Conservation (phyloP, 768 basidiomycete species). For the Xerocomus spinulosus region DNA sequence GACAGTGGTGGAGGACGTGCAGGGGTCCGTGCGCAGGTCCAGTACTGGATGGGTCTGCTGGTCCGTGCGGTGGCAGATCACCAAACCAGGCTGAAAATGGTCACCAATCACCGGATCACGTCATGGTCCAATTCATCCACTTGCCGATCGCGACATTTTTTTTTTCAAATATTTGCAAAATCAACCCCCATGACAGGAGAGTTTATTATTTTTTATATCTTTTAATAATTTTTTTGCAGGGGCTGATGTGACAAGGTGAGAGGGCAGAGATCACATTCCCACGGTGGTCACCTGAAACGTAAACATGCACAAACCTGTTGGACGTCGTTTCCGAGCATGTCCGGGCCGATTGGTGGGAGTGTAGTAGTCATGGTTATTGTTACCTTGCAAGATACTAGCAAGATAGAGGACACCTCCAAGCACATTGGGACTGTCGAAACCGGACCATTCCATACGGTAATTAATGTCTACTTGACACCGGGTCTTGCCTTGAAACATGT, state of each 20-base stretch:
- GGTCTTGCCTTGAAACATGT: conserved; percentile 20
- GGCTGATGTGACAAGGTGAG: neutral
- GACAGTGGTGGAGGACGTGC: neutral
- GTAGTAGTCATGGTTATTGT: neutral
- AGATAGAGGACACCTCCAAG: too few species aligned
- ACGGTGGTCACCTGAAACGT: neutral
- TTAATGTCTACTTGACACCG: conserved; percentile 1
- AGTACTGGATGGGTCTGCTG: too few species aligned
- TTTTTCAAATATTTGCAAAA: conserved; percentile 18
- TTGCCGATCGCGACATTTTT: conserved; percentile 31
- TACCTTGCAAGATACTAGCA: neutral
- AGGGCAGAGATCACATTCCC: neutral
- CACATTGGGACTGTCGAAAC: too few species aligned
- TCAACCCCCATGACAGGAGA: conserved; percentile 1
- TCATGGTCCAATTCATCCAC: conserved; percentile 27
- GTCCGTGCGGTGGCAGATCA: conserved; percentile 32
- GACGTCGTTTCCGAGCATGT: too few species aligned
- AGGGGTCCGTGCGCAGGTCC: too few species aligned
- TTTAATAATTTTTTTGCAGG: neutral
- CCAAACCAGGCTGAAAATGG: conserved; percentile 13
- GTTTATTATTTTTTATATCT: neutral
- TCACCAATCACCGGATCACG: conserved; percentile 29
- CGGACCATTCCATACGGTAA: conserved; percentile 3
- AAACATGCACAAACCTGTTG: neutral
- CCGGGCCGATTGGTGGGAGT: neutral